Evolutionary conservation across 768 basidiomycete species (phyloP), one percentile per base, ranked within the genome.

Genomic region (Atractiella rhizophila): DNA sequence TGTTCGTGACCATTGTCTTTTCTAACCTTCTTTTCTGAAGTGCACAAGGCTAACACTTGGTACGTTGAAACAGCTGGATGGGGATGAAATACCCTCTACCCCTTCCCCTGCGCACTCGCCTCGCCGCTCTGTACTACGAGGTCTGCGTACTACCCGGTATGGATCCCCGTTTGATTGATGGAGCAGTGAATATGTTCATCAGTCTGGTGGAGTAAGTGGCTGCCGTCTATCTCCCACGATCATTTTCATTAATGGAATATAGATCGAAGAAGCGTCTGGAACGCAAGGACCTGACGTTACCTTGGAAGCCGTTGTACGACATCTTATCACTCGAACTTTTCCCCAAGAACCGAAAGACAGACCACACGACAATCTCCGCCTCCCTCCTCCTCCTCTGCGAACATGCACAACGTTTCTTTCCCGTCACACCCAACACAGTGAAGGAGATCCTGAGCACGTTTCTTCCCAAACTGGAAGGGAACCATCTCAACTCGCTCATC

Each of bases 401-500:
- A 45, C 51, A 52, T 51, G 63, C 69, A 33, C 69, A 78, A 39
- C 65, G 76, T 40, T 86, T 86, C 65, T 86, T 83, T 60, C 81
- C 83, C 51, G n/a, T n/a, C n/a, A n/a, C n/a, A n/a, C 82, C 82
- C 15, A 70, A 76, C 30, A 74, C 79, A 26, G 73, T 73, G 39
- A 71, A 75, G 48, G 76, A 79, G 51, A 86, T 91, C 80, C 68
- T 91, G 24, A 64, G 73, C n/a, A 73, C 68, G 0, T 82, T 86
- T 54, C 60, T 91, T 9, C 81, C 82, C 4, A 62, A 66, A 39
- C 63, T 86, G 26, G 75, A 81, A 51, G 76, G 74, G 25, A 73
- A 70, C 19, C 66, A 66, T 41, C 59, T 82, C 49, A 71, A 78
- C 59, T 76, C 76, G 46, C 56, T 55, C 44, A 40, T 86, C 31